Percentiles rank a stretch among this genome's conserved stretches.
These are phyloP conservation scores for Ascochyta lentis DNA, from an alignment of 2,329 filamentous ascomycete species.

Conservation along the genomic window DNA sequence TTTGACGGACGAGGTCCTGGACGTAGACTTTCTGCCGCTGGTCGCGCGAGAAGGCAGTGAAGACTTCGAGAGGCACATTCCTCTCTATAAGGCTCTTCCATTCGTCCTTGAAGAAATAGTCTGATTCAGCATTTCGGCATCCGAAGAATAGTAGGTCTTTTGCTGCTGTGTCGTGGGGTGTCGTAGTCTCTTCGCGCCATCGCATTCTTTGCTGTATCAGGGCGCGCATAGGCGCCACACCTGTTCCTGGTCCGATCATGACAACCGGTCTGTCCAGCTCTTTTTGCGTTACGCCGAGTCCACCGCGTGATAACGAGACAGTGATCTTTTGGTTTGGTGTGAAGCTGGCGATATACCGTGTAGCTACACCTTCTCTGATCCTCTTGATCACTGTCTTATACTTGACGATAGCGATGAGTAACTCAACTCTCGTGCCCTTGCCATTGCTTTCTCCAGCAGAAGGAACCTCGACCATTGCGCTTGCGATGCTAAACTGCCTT, in stretches of 20 bases:
- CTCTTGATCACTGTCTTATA: constrained; percentile 88
- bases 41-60: constrained; percentile 75
- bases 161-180: not conserved
- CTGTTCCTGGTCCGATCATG: constrained; percentile 84
- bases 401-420: constrained; percentile 87
- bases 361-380: constrained; percentile 86
- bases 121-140: constrained; percentile 73
- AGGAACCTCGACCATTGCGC: constrained; percentile 59
- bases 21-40: constrained; percentile 68
- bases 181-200: constrained; percentile 44
- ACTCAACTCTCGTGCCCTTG: constrained; percentile 64
- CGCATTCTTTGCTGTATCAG: constrained; percentile 74
- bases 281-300: constrained; percentile 49
- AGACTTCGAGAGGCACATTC: constrained; percentile 58
- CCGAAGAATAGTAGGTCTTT: constrained; percentile 77
- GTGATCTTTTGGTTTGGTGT: constrained; percentile 63
- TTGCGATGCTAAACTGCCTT: constrained; percentile 93
- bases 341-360: constrained; percentile 78
- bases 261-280: constrained; percentile 68
- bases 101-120: constrained; percentile 83
- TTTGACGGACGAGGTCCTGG: constrained; percentile 66
- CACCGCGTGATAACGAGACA: constrained; percentile 64
- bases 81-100: constrained; percentile 63
- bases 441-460: not conserved
- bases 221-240: constrained; percentile 82